A percentile compares a stretch with the other conserved stretches of the same genome.
These are phyloP conservation scores for Aspergillus indologenus DNA, from an alignment of 495 filamentous ascomycete genomes.

Conservation along the genomic window DNA sequence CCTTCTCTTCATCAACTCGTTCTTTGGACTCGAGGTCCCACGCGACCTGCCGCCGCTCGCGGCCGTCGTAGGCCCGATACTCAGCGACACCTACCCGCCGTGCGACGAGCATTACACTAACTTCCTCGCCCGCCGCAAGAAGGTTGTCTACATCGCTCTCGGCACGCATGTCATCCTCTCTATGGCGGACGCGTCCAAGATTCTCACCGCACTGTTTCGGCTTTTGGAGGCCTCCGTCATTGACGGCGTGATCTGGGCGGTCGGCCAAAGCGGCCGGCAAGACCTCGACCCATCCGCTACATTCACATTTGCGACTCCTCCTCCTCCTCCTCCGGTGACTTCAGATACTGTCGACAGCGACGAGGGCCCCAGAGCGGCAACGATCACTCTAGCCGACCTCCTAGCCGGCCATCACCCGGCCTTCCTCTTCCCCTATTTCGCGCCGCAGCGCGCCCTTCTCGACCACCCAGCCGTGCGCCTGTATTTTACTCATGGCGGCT, in stretches of 20 bases:
- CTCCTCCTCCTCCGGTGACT: too few relatives aligned
- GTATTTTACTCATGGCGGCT: slow-evolving; percentile 38
- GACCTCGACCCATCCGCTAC: slow-evolving; percentile 17
- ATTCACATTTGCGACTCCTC: not conserved
- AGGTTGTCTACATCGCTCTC: slow-evolving; percentile 35
- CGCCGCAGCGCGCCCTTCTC: slow-evolving; percentile 34
- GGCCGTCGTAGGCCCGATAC: slow-evolving; percentile 33
- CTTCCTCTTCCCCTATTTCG: slow-evolving; percentile 28
- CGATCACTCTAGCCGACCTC: slow-evolving; percentile 19
- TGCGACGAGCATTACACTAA: slow-evolving; percentile 17
- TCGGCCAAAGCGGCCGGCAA: slow-evolving; percentile 18
- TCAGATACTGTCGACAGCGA: not conserved
- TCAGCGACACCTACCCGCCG: slow-evolving; percentile 26
- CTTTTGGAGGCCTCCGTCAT: slow-evolving; percentile 25
- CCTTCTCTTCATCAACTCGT: slow-evolving; percentile 40
- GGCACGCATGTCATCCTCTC: slow-evolving; percentile 37
- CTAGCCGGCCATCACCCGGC: slow-evolving; percentile 22
- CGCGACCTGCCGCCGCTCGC: slow-evolving; percentile 36
- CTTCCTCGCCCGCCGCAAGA: slow-evolving; percentile 23
- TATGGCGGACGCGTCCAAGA: slow-evolving; percentile 19
- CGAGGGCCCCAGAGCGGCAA: not conserved
- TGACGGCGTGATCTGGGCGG: slow-evolving; percentile 40
- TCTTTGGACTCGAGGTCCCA: slow-evolving; percentile 38
- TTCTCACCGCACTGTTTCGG: slow-evolving; percentile 24
- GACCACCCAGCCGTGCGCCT: slow-evolving; percentile 23